Evolutionary conservation across 768 basidiomycete genomes (phyloP).

Genomic region (Suillus subluteus): DNA sequence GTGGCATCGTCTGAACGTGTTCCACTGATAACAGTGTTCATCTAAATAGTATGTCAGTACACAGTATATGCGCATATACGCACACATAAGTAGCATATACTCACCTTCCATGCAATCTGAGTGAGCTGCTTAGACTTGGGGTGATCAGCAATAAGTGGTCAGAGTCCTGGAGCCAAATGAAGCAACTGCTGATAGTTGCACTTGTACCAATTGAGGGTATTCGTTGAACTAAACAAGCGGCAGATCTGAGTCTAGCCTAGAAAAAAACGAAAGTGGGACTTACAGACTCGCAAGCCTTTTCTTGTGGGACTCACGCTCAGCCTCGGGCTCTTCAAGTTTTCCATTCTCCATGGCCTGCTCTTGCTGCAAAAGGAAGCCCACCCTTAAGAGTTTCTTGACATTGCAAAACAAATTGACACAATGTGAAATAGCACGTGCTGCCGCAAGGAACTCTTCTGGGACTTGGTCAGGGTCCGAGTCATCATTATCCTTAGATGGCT

Average conservation of each 20-base stretch:
- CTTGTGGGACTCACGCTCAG: not conserved
- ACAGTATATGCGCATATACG: not conserved
- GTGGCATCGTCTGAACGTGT: not conserved
- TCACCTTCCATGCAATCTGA: not conserved
- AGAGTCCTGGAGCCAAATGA: constrained; percentile 1
- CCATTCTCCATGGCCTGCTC: not conserved
- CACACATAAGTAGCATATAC: not conserved
- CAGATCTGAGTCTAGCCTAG: not conserved
- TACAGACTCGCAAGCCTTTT: constrained; percentile 1
- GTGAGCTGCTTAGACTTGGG: not conserved
- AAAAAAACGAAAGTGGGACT: not conserved
- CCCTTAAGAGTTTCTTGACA: not conserved
- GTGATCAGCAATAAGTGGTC: not conserved
- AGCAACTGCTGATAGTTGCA: constrained; percentile 3
- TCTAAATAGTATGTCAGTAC: not conserved
- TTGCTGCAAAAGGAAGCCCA: not conserved
- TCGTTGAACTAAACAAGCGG: not conserved
- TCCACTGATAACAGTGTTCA: not conserved
- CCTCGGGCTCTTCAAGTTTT: not conserved
- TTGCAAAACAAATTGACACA: constrained; percentile 6
- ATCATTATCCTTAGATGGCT: not conserved
- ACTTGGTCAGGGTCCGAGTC: not conserved
- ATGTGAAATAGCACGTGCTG: constrained; percentile 3
- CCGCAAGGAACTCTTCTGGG: not conserved
- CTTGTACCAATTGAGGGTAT: constrained; percentile 4